Evolutionary conservation across 2,329 filamentous ascomycete species (phyloP).

Genomic region (Scedosporium dehoogii): DNA sequence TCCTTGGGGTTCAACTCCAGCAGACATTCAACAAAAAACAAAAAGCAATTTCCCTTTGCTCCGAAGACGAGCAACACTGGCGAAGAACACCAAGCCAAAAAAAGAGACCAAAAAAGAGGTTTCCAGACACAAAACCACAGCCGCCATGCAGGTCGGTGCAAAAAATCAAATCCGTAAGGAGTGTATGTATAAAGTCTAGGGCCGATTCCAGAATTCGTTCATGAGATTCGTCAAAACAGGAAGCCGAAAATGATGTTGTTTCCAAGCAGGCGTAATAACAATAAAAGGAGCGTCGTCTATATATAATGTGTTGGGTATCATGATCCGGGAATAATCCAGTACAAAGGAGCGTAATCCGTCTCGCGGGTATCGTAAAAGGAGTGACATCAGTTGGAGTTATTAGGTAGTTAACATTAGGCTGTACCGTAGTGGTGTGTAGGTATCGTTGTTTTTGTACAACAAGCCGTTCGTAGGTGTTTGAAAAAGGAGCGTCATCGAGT

Average conservation of each 20-base stretch:
- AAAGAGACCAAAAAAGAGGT: background rate
- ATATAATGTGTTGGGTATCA: background rate
- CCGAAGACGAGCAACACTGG: background rate
- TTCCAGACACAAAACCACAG: conserved; percentile 5
- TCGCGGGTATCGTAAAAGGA: background rate
- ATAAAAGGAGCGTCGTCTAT: conserved; percentile 3
- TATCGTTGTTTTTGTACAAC: background rate
- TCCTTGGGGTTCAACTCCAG: background rate
- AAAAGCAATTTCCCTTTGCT: background rate
- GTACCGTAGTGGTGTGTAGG: background rate
- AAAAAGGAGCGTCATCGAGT: conserved; percentile 2
- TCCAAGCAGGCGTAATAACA: background rate
- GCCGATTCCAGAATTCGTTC: background rate
- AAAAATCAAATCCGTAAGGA: background rate
- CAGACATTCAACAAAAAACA: background rate
- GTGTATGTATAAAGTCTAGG: background rate
- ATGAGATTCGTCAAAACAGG: background rate
- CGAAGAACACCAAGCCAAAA: background rate
- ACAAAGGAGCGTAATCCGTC: conserved; percentile 4
- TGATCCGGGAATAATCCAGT: conserved; percentile 3
- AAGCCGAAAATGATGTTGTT: background rate
- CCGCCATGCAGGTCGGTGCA: conserved; percentile 4
- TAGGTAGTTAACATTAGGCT: conserved; percentile 2
- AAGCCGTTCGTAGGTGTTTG: background rate
- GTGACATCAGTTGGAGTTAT: background rate